Evolutionary conservation across 2,329 filamentous ascomycete genomes (phyloP).

Genomic region (Diaporthe sp.): DNA sequence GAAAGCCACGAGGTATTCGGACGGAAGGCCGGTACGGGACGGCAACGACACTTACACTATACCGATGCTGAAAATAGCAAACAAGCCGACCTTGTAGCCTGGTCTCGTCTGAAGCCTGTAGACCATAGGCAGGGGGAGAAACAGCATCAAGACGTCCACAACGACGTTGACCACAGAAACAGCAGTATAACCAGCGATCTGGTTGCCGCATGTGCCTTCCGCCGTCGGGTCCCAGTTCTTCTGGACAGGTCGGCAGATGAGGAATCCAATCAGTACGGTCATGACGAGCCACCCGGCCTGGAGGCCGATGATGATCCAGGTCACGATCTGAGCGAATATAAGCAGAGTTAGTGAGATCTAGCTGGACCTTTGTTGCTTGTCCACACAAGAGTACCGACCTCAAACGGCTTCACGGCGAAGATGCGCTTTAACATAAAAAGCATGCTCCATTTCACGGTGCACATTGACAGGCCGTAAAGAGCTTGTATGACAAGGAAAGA

Average conservation of each 20-base stretch:
- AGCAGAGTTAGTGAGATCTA: background rate
- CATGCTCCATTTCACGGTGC: constrained; percentile 32
- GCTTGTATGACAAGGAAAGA: constrained; percentile 28
- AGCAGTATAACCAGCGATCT: constrained; percentile 50
- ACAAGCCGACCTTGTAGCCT: constrained; percentile 43
- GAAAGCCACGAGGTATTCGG: background rate
- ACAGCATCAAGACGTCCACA: constrained; percentile 50
- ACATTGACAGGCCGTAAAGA: constrained; percentile 29
- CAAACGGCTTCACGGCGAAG: constrained; percentile 28
- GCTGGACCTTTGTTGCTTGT: background rate
- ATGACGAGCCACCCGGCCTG: constrained; percentile 31
- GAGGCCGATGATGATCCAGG: constrained; percentile 27
- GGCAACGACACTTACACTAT: constrained; percentile 38
- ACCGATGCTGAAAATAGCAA: constrained; percentile 43
- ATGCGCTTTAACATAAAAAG: constrained; percentile 33
- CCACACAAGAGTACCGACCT: background rate
- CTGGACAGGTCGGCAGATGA: constrained; percentile 42
- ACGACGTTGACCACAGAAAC: constrained; percentile 52
- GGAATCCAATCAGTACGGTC: constrained; percentile 36
- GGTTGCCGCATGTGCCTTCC: constrained; percentile 48
- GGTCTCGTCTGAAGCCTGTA: constrained; percentile 47
- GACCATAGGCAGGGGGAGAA: constrained; percentile 50
- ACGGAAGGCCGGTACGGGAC: background rate
- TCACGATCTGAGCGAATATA: background rate
- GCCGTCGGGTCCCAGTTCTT: constrained; percentile 41